Evolutionary conservation across 495 filamentous ascomycete genomes (phyloP), one percentile per base, ranked within the genome.

Genomic region (Xylaria palmicola): DNA sequence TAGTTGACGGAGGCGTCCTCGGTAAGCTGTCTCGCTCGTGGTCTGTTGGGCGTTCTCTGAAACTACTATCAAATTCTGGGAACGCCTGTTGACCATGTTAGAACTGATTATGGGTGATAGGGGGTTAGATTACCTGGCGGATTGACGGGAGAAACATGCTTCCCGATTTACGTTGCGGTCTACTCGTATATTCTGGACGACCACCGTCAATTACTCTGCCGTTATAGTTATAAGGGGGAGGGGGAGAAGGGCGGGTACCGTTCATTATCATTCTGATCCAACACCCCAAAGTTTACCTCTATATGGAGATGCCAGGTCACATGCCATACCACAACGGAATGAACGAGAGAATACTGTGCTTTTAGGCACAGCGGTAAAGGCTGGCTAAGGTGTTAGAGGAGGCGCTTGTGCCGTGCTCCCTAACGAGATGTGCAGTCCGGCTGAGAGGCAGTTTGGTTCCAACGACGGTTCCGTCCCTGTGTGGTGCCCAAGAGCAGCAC

Each of bases 101-200:
- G 68, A 53, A 50, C 15, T 15, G 20, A 29, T 36, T 36, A 44
- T 24, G 20, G 12, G 30, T 2, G 13, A 10, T 27, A 17, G 22
- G 29, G 29, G 39, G 17, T 26, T 36, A 24, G 15, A 51, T 54
- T 74, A 80, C 79, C 71, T 75, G 72, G 57, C 72, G 70, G 26
- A 81, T 79, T 13, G 79, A 70, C 20, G 79, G 79, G 19, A 81
- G 68, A 32, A 72, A 71, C 53, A 76, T 58, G n/a, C 56, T 67
- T 56, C 74, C 72, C 20, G 45, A n/a, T 20, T 68, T 64, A 24
- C 58, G 65, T 30, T 62, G 61, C 24, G 24, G 32, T 24, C 20
- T 24, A 20, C 15, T 26, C 17, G 17, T 34, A n/a, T n/a, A n/a
- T n/a, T n/a, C n/a, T n/a, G n/a, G n/a, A n/a, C n/a, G n/a, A n/a